Conservation (phyloP, 2,329 filamentous ascomycete genomes). For the Fusarium caatingaense region DNA sequence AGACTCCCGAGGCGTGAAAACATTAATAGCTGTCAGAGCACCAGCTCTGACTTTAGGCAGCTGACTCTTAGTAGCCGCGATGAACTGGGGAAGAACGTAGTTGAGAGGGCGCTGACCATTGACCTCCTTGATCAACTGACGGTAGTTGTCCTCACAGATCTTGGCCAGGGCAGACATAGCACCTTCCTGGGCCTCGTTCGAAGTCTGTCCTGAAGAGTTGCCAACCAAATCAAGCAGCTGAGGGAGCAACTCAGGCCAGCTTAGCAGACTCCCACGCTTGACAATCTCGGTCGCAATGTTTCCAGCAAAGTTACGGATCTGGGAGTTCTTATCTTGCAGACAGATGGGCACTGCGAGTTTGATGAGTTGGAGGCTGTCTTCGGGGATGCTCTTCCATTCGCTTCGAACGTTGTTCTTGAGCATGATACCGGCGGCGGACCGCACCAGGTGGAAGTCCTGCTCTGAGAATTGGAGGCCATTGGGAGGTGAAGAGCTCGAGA, state of each 20-base stretch:
- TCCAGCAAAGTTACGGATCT: slow-evolving; percentile 89
- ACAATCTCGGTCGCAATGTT: slow-evolving; percentile 96
- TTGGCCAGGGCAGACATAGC: slow-evolving; percentile 93
- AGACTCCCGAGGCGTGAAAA: slow-evolving; percentile 88
- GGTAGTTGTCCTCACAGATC: slow-evolving; percentile 96
- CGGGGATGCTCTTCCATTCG: slow-evolving; percentile 80
- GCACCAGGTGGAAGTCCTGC: slow-evolving; percentile 77
- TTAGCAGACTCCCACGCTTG: slow-evolving; percentile 82
- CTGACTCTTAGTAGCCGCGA: slow-evolving; percentile 83
- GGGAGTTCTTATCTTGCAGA: slow-evolving; percentile 81
- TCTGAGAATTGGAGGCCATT: slow-evolving; percentile 68
- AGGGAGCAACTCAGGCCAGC: slow-evolving; percentile 90
- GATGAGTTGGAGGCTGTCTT: slow-evolving; percentile 78
- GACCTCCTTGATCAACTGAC: slow-evolving; percentile 86
- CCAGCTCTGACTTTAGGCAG: slow-evolving; percentile 81
- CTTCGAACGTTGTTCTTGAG: slow-evolving; percentile 92
- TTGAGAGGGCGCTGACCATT: slow-evolving; percentile 88
- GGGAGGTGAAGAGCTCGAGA: slow-evolving; percentile 76
- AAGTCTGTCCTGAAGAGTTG: slow-evolving; percentile 75
- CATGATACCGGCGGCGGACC: slow-evolving; percentile 91
- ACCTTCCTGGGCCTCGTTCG: slow-evolving; percentile 84
- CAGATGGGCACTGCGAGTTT: slow-evolving; percentile 81
- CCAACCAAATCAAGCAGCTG: slow-evolving; percentile 82
- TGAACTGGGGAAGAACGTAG: slow-evolving; percentile 88
- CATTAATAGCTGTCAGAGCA: slow-evolving; percentile 87